Percentiles rank a stretch among this genome's conserved stretches.
phyloP scores from a whole-genome alignment of 1,284 basidiomycete genomes.

The Vanrija humicola region DNA sequence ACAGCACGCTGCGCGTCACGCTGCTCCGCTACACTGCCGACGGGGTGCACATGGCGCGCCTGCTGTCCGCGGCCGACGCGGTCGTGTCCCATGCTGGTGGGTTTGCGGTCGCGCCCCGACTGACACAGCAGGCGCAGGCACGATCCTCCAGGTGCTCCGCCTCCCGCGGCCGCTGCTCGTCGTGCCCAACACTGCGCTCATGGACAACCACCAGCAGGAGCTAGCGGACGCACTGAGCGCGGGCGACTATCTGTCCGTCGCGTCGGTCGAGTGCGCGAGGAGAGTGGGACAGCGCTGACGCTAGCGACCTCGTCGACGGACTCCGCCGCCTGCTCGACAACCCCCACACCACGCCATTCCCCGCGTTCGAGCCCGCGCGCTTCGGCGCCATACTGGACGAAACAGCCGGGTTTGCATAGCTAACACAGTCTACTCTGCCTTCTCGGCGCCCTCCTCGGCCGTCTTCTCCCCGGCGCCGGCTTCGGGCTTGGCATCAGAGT shows the following conservation, averaged over 20 bases:
- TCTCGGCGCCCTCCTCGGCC: background rate
- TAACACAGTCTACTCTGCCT: background rate
- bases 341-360: slow-evolving; percentile 11
- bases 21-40: slow-evolving; percentile 69
- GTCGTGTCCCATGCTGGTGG: slow-evolving; percentile 90
- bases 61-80: slow-evolving; percentile 65
- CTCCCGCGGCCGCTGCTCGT: slow-evolving; percentile 65
- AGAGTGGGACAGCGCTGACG: background rate
- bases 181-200: slow-evolving; percentile 80
- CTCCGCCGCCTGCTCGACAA: slow-evolving; percentile 3
- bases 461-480: background rate
- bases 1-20: slow-evolving; percentile 57
- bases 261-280: slow-evolving; percentile 47
- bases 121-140: slow-evolving; percentile 71
- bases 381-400: slow-evolving; percentile 14
- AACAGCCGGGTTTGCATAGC: slow-evolving; percentile 7
- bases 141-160: slow-evolving; percentile 83
- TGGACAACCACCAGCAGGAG: slow-evolving; percentile 92
- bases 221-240: slow-evolving; percentile 67
- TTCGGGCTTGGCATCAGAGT: slow-evolving; percentile 59
- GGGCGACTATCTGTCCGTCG: slow-evolving; percentile 63
- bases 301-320: slow-evolving; percentile 2
- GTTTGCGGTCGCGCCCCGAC: slow-evolving; percentile 21
- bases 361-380: slow-evolving; percentile 12
- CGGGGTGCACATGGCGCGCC: slow-evolving; percentile 54